These are phyloP conservation scores for Microsporum ferrugineum DNA, from an alignment of 2,329 filamentous ascomycete genomes.

Conservation along the genomic window DNA sequence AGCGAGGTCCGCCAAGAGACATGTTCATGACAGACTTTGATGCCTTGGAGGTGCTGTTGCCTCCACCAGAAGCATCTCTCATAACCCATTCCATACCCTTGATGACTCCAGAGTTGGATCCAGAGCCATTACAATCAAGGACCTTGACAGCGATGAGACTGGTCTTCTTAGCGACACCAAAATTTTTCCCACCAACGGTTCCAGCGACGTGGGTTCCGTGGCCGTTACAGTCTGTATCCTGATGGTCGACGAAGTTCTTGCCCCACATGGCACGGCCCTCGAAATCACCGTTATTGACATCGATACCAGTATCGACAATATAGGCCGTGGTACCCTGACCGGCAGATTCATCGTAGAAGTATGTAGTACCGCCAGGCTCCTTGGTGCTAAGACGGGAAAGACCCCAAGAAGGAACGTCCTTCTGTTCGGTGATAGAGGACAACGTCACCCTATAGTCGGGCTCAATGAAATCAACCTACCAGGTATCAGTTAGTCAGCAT, in stretches of 20 bases:
- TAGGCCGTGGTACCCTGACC: conserved; percentile 29
- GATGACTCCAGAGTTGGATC: conserved; percentile 38
- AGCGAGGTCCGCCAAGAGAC: conserved; percentile 27
- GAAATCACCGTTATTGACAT: conserved; percentile 26
- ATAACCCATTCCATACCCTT: conserved; percentile 36
- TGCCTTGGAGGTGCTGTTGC: conserved; percentile 21
- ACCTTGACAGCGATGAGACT: conserved; percentile 40
- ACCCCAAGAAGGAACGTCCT: conserved; percentile 24
- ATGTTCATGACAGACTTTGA: conserved; percentile 27
- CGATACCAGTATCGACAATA: conserved; percentile 32
- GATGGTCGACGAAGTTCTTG: conserved; percentile 22
- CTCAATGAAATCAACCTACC: conserved; percentile 14
- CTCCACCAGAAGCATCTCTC: conserved; percentile 20
- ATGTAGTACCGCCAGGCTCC: conserved; percentile 18
- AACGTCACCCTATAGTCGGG: conserved; percentile 8
- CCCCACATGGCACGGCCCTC: conserved; percentile 27
- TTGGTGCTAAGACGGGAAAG: conserved; percentile 26
- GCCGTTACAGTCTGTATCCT: conserved; percentile 20
- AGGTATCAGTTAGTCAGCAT: background rate
- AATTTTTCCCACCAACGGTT: conserved; percentile 25
- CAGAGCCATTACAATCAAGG: conserved; percentile 35
- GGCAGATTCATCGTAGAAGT: conserved; percentile 28
- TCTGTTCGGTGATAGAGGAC: conserved; percentile 15
- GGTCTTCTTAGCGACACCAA: conserved; percentile 29
- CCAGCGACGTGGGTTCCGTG: conserved; percentile 32